Base-by-base conservation (phyloP, 2,329 filamentous ascomycete species). In the Claviceps digitariae region DNA sequence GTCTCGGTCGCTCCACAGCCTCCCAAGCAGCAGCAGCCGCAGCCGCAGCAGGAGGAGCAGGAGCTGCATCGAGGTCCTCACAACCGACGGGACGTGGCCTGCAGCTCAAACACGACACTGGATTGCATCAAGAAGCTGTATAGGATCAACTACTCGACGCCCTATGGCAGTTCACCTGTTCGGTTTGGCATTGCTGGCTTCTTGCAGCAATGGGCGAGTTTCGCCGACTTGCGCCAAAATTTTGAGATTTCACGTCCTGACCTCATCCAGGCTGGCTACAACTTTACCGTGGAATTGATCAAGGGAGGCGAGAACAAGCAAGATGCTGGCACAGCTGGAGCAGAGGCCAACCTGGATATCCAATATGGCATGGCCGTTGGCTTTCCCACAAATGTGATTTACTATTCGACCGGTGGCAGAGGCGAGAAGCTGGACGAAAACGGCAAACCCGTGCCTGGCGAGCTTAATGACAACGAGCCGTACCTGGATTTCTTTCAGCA, bases 401-500 rank as follows among this genome's bases (percentile, higher is more conserved):
- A 72, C 59, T 75, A 74, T 56, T 65, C 69, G 2, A 71, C 71
- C 0, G 74, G 69, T 5, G 75, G 75, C 1, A 67, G 71, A 2
- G 73, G 71, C 13, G 64, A 61, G 4, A 67, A 73, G 55, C 60
- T 77, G 8, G 66, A 68, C 55, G 58, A 65, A 5, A 53, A 67
- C 12, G 71, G 74, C n/a, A 59, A 66, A 2, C 54, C 66, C 0
- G 46, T 71, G 3, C 54, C 63, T 0, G 60, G 59, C 4, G 58
- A 63, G 2, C 57, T 60, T 4, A 61, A 62, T 50, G 63, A 71
- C 55, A 82, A 82, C 60, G 79, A 82, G 63, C 79, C 79, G 0
- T 82, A 78, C 57, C 64, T 82, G 4, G 72, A 75, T 40, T 75
- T 78, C 57, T 66, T 81, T 15, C 67, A 77, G 52, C 71, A 74